Evolutionary conservation across 306 rosid species (phyloP).

Genomic region (Alnus rubra): DNA sequence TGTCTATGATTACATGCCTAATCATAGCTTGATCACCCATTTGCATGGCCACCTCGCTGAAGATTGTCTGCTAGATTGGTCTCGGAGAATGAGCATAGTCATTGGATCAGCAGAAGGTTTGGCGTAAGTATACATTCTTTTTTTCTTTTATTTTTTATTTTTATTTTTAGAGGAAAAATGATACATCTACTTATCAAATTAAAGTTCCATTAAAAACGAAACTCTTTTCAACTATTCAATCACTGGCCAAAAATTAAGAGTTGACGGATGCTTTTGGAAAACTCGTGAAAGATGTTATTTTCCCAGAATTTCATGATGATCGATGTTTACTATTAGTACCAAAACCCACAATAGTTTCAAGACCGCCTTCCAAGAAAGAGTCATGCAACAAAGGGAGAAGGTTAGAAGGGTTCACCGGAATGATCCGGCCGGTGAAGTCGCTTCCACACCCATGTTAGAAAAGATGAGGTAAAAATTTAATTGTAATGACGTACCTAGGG

Average conservation of each 20-base stretch:
- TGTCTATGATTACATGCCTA: constrained; percentile 89
- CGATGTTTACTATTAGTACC: neutral
- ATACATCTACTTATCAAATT: neutral
- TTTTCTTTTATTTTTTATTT: neutral
- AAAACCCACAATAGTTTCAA: too few species aligned
- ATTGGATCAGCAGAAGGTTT: constrained; percentile 88
- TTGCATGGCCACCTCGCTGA: constrained; percentile 75
- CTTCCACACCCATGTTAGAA: too few species aligned
- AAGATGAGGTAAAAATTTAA: too few species aligned
- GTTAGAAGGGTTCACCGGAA: too few species aligned
- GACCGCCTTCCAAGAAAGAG: too few species aligned
- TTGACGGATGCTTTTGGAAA: neutral
- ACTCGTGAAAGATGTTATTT: constrained; percentile 4
- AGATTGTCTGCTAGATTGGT: constrained; percentile 67
- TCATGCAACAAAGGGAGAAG: too few species aligned
- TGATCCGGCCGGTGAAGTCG: too few species aligned
- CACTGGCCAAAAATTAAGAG: constrained; percentile 1
- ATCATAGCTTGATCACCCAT: constrained; percentile 80
- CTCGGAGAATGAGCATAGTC: constrained; percentile 59
- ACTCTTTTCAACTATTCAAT: constrained; percentile 12
- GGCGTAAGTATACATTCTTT: constrained; percentile 47
- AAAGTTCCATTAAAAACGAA: neutral
- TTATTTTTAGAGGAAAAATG: neutral
- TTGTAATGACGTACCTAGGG: too few species aligned
- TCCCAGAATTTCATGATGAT: neutral